Conservation (phyloP, 2,329 filamentous ascomycete species). For the Stagonosporopsis tanaceti region DNA sequence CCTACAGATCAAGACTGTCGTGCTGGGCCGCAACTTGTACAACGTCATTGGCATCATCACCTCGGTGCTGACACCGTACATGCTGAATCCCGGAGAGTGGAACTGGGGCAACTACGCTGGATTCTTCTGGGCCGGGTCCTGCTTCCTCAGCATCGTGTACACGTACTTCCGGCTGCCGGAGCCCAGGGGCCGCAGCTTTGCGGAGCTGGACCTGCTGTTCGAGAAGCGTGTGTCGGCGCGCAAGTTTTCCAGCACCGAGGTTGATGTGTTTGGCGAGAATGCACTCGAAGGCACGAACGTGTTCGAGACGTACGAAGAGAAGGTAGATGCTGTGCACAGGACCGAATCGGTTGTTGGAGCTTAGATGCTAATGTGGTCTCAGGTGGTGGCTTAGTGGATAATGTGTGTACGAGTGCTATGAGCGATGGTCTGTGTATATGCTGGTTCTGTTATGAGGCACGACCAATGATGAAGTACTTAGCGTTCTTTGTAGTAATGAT, state of each 20-base stretch:
- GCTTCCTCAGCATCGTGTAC: constrained; percentile 82
- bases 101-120: constrained; percentile 87
- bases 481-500: neutral
- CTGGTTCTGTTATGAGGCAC: constrained; percentile 8
- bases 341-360: constrained; percentile 29
- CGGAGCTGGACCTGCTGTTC: constrained; percentile 86
- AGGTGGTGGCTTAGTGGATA: constrained; percentile 15
- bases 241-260: constrained; percentile 69
- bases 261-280: constrained; percentile 61
- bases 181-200: constrained; percentile 80
- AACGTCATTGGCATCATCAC: constrained; percentile 84
- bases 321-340: constrained; percentile 35
- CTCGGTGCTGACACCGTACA: constrained; percentile 85
- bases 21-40: constrained; percentile 78
- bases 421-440: neutral
- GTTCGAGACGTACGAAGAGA: constrained; percentile 48
- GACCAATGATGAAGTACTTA: constrained; percentile 5
- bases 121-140: constrained; percentile 87
- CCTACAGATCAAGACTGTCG: constrained; percentile 90
- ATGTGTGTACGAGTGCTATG: constrained; percentile 2
- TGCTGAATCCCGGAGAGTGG: constrained; percentile 89
- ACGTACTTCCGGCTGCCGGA: constrained; percentile 84
- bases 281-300: constrained; percentile 37
- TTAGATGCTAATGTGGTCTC: constrained; percentile 19
- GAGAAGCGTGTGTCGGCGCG: constrained; percentile 75